Evolutionary conservation across 2,329 filamentous ascomycete genomes (phyloP).

Genomic region (Aspergillus ochraceus): DNA sequence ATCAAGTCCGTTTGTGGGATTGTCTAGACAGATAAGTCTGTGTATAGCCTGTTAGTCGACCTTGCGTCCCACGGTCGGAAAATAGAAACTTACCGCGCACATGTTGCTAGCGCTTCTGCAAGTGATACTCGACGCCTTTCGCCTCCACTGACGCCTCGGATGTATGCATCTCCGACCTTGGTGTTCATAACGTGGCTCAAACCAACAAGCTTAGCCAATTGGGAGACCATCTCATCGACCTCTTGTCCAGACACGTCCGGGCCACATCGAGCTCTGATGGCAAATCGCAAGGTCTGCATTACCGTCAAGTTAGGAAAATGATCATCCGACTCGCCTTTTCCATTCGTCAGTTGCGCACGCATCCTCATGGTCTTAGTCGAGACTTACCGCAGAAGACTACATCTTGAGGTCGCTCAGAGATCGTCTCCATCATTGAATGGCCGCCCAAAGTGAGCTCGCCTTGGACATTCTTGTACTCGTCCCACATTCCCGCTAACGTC

Average conservation of each 20-base stretch:
- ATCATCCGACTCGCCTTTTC: conserved; percentile 70
- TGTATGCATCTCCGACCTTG: conserved; percentile 79
- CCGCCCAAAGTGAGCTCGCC: conserved; percentile 59
- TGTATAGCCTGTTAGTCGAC: conserved; percentile 52
- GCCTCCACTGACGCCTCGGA: conserved; percentile 75
- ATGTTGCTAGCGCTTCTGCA: conserved; percentile 74
- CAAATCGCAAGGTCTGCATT: conserved; percentile 78
- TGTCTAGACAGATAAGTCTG: conserved; percentile 54
- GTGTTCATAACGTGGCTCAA: conserved; percentile 57
- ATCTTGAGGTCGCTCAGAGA: background rate
- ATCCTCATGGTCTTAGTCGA: background rate
- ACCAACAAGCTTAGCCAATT: conserved; percentile 1
- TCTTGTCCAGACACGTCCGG: background rate
- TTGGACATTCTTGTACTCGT: conserved; percentile 56
- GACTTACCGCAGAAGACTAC: conserved; percentile 41
- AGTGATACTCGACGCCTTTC: conserved; percentile 77
- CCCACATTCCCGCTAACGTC: conserved; percentile 63
- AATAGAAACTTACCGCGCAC: conserved; percentile 40
- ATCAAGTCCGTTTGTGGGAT: conserved; percentile 58
- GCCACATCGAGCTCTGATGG: conserved; percentile 33
- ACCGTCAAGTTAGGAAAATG: conserved; percentile 82
- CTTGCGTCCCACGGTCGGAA: background rate
- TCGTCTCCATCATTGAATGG: background rate
- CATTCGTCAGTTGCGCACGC: background rate
- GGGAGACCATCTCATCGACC: background rate